Evolutionary conservation across 768 basidiomycete species (phyloP), one percentile per base, ranked within the genome.

Genomic region (Suillus clintonianus): DNA sequence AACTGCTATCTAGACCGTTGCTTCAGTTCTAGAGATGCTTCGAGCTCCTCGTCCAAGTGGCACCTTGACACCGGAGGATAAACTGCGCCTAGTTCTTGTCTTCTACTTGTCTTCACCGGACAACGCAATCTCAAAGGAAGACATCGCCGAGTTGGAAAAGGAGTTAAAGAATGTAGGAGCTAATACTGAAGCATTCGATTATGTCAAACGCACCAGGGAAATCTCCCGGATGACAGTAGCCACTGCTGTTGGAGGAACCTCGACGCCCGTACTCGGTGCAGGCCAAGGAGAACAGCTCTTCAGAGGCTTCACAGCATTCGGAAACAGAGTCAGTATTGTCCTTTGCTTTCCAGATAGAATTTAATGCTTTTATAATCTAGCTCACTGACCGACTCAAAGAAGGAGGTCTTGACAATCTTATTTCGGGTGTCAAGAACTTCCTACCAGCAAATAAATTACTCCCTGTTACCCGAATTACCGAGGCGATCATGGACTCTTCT

Each of bases 361-460:
- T 37, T 50, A 15, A 64, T 62, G 60, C 53, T 43, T 50, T 39
- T 27, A 37, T 65, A 41, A 64, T 63, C 34, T 69, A 97, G 95
- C 86, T 99, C 53, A 96, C 95, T 1, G 94, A 95, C 72, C 86
- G 94, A 54, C 80, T 99, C 61, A 93, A 96, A 77, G 97, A 97
- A 72, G 93, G 95, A 41, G 95, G 95, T n/a, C 83, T 99, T 37
- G 96, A 99, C 74, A 97, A 97, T 74, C 82, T 99, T 17, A 93
- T 99, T 66, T 96, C 95, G 0, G 97, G 96, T 43, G 97, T 99
- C 70, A 97, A 97, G 76, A 98, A 97, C 78, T 95, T 99, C 82
- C 78, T 99, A 19, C 97, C 97, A 1, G 90, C 94, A 3, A 94
- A 95, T 74, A 97, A 99, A 77, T 85, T 97, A 43, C 85, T 97